Base-by-base conservation (phyloP, 345 rosid genomes). In the Gynandropsis gynandra region DNA sequence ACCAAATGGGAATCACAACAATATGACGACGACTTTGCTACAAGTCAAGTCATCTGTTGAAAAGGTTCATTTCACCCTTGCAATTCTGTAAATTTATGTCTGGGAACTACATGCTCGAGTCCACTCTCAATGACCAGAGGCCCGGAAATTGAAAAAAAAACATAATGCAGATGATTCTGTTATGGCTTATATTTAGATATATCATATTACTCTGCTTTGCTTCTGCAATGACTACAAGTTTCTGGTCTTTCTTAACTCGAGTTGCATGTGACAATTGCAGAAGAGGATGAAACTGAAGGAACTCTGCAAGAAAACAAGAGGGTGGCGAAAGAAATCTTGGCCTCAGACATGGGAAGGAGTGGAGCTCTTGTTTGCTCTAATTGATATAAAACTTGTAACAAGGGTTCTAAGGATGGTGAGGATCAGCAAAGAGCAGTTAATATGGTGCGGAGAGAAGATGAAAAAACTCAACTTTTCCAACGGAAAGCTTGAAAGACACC, bases 361-460 rank as follows among this genome's bases (percentile, higher is more conserved):
- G 12, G 75, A 76, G 54, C 70, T 87, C 51, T 70, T 87, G 64
- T 81, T 92, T 51, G 73, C 85, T 47, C 74, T 78, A 40, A 68
- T 83, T 9, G 98, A 92, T 15, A 27, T 76, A 37, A 92, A 88
- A 63, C 61, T 92, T 17, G 31, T 81, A 24, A 64, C 74, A 14
- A 70, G 89, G 71, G 94, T 85, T 41, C 72, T 92, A 7, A 78
- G 84, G 65, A 85, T 81, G 93, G 62, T 35, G 55, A 82, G 58
- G 64, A 81, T 82, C 54, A 76, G 74, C 13, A 83, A 83, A 65
- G 97, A 85, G 59, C 88, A 87, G 46, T 65, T 92, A 48, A 61
- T 81, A 8, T 92, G 98, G 98, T 87, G 98, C 13, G 95, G 85
- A 73, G 97, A 87, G 47, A 92, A 92, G 83, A 81, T 92, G 70